Evolutionary conservation across 805 yeast species (phyloP).

Genomic region (Candida mattraensis): DNA sequence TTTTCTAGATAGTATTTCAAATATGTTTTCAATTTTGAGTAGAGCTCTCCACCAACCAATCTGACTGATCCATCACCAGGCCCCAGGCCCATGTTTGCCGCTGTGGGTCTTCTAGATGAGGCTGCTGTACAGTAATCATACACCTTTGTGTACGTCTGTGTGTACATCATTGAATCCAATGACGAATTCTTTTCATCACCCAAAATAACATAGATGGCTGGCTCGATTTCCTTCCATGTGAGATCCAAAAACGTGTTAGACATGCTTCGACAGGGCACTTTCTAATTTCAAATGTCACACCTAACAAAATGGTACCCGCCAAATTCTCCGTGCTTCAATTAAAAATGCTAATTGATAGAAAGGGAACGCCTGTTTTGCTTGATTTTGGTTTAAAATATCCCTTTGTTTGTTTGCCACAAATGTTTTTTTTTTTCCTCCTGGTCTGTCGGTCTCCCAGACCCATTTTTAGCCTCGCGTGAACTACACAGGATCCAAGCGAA

Average conservation of each 20-base stretch:
- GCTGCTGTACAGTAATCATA: slow-evolving; percentile 90
- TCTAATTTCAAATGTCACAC: no score
- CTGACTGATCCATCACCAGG: slow-evolving; percentile 31
- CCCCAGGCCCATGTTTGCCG: slow-evolving; percentile 20
- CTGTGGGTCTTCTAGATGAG: slow-evolving; percentile 50
- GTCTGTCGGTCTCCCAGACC: no score
- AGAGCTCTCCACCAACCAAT: slow-evolving; percentile 87
- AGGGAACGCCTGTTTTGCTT: slow-evolving; percentile 3
- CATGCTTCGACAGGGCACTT: slow-evolving; percentile 19
- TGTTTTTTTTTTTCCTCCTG: slow-evolving; percentile 9
- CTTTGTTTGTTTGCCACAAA: slow-evolving; percentile 17
- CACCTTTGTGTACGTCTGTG: slow-evolving; percentile 88
- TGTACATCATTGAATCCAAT: slow-evolving; percentile 70
- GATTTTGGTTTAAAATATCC: no score
- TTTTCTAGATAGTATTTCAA: slow-evolving; percentile 57
- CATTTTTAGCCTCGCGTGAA: no score
- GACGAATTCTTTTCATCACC: slow-evolving; percentile 66
- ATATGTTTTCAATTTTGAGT: slow-evolving; percentile 67
- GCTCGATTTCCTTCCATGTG: slow-evolving; percentile 78
- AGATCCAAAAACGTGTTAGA: slow-evolving; percentile 26
- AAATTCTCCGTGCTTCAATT: no score
- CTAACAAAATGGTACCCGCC: no score
- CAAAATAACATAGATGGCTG: slow-evolving; percentile 67
- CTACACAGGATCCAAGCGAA: no score
- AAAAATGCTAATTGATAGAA: background rate